A percentile compares a stretch with the other conserved stretches of the same genome.
Evolutionary conservation across 1,284 basidiomycete genomes (phyloP).

Genomic region (Tylopilus sp.): DNA sequence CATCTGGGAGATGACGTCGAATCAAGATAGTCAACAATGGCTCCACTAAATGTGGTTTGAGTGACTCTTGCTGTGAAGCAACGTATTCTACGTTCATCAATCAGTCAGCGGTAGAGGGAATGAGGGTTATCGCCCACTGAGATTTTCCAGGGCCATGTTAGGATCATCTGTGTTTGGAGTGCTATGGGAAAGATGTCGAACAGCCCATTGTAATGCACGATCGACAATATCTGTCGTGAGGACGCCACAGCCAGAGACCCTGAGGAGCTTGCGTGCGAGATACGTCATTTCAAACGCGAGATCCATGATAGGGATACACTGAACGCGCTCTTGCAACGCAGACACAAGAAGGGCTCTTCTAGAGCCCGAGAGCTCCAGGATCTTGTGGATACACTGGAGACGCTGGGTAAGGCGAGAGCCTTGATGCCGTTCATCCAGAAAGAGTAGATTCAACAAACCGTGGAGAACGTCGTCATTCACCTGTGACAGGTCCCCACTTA

Average conservation of each 20-base stretch:
- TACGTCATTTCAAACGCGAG: constrained; percentile 27
- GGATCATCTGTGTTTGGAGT: constrained; percentile 20
- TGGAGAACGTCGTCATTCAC: constrained; percentile 16
- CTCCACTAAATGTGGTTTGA: constrained; percentile 68
- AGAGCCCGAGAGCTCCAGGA: constrained; percentile 18
- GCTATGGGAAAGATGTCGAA: constrained; percentile 39
- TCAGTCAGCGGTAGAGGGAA: neutral
- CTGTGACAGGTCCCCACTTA: constrained; percentile 15
- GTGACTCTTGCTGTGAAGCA: constrained; percentile 26
- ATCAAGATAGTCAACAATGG: constrained; percentile 67
- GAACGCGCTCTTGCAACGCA: constrained; percentile 18
- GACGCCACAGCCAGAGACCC: constrained; percentile 21
- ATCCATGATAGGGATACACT: constrained; percentile 15
- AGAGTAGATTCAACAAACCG: constrained; percentile 17
- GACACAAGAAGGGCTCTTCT: constrained; percentile 13
- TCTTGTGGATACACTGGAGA: constrained; percentile 19
- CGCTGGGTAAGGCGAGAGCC: neutral
- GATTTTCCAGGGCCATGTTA: constrained; percentile 27
- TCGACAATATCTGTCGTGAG: constrained; percentile 40
- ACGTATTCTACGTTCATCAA: constrained; percentile 29
- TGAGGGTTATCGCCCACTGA: constrained; percentile 37
- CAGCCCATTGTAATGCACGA: constrained; percentile 48
- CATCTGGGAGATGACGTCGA: constrained; percentile 53
- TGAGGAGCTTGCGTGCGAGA: constrained; percentile 27
- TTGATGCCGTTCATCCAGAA: constrained; percentile 1